Base-by-base conservation (phyloP, 202 grass and related monocot species). In the Miscanthus sacchariflorus region DNA sequence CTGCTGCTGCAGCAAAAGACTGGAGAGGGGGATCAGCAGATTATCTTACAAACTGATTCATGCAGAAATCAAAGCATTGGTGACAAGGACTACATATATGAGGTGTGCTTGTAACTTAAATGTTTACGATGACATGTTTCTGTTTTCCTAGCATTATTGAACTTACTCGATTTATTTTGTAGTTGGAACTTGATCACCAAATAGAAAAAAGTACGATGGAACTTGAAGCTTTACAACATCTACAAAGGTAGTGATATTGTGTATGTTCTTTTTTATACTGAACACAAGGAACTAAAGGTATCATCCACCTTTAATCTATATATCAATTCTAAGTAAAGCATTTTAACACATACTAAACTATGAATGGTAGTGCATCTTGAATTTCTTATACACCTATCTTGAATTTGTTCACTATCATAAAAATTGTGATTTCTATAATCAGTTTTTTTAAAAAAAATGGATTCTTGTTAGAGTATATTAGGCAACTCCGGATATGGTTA, bases 161-260 rank as follows among this genome's bases (percentile, higher is more conserved):
- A 70, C 36, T 70, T 21, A 14, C n/a, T 74, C 50, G 19, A 42
- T 73, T 63, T 54, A 30, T 81, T 85, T 76, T 78, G n/a, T 83
- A 95, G 93, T 58, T 93, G 77, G 81, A 95, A 67, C 91, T 95
- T 19, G 74, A 87, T 89, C 86, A 68, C 42, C 88, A 89, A 91
- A 93, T 94, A 44, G 87, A 72, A 65, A 88, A 91, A 85, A 78
- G 70, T 73, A 74, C 79, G 81, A 67, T 27, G 23, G 83, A 80
- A 49, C 66, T 96, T 49, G 84, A 81, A 81, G 9, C 90, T 86
- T 85, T 96, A 64, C 85, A 94, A 81, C 70, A 86, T 76, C 83
- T 92, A 63, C 72, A 88, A 90, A 89, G 92, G 96, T 98, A 72
- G 61, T 25, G 12, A 15, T 24, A 25, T 44, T 40, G 19, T 19